Evolutionary conservation across 345 rosid species (phyloP).

Genomic region (Camelina hispida): DNA sequence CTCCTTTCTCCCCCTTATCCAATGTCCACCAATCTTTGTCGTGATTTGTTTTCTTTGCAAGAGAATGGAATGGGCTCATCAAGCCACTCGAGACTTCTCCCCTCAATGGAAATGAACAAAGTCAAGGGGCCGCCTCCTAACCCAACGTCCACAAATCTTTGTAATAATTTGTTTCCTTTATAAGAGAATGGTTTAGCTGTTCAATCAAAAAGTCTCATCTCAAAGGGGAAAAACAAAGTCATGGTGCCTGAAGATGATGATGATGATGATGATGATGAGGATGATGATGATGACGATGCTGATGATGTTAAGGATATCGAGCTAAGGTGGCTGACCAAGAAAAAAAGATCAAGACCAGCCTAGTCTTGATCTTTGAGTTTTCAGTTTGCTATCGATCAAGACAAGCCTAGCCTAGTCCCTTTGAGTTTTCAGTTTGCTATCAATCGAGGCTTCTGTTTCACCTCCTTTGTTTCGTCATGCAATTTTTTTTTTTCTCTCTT

Average conservation of each 20-base stretch:
- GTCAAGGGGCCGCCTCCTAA: too few species aligned
- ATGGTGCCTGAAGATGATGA: background rate
- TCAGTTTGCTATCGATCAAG: too few species aligned
- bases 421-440: too few species aligned
- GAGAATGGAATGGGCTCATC: too few species aligned
- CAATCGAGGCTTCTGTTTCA: background rate
- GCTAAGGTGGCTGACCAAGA: background rate
- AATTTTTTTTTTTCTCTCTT: conserved; percentile 7
- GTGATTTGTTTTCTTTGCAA: background rate
- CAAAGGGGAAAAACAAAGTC: conserved; percentile 5
- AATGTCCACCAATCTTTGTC: background rate
- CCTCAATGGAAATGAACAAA: too few species aligned
- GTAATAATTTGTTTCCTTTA: too few species aligned
- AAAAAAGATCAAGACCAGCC: background rate
- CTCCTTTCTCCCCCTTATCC: too few species aligned
- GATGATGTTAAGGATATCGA: background rate
- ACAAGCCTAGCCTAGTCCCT: too few species aligned
- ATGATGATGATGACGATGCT: too few species aligned
- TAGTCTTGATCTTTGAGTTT: too few species aligned
- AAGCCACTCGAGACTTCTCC: too few species aligned
- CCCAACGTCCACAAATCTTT: background rate
- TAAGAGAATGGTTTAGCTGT: background rate
- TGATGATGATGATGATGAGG: background rate
- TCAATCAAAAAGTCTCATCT: background rate
- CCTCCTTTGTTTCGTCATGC: background rate